A percentile compares a stretch with the other conserved stretches of the same genome.
Conservation (phyloP, 108 stramenopile species). For the Discostella stelligeroides region DNA sequence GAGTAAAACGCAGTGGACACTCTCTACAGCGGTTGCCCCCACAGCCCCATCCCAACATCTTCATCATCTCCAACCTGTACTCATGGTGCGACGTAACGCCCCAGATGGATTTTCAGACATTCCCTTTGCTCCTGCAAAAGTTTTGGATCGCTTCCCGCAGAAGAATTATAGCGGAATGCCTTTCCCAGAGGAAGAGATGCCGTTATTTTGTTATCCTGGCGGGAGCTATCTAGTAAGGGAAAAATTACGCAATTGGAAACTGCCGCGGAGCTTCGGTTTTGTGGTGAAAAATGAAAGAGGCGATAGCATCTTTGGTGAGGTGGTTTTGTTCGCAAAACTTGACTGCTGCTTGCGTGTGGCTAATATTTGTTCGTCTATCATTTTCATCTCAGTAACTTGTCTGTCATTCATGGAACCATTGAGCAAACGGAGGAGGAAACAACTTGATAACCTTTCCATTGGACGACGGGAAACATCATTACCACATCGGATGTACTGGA, state of each 20-base stretch:
- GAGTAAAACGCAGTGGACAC: conserved; percentile 32
- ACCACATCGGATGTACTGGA: conserved; percentile 66
- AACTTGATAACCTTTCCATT: conserved; percentile 62
- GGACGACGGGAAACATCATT: conserved; percentile 60
- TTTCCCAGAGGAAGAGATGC: conserved; percentile 86
- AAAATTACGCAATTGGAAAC: conserved; percentile 62
- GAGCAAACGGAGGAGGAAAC: conserved; percentile 54
- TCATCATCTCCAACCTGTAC: conserved; percentile 28
- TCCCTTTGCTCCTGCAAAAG: conserved; percentile 64
- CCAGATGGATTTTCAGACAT: conserved; percentile 82
- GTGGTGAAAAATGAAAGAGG: conserved; percentile 91
- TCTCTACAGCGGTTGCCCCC: conserved; percentile 5
- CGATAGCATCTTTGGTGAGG: conserved; percentile 68
- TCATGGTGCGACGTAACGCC: conserved; percentile 60
- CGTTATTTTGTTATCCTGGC: conserved; percentile 90
- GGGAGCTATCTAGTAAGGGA: conserved; percentile 74
- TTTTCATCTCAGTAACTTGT: conserved; percentile 60
- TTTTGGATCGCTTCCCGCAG: conserved; percentile 81
- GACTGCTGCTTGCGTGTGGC: not conserved
- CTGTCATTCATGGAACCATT: conserved; percentile 87
- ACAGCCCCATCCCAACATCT: not conserved
- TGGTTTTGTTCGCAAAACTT: not conserved
- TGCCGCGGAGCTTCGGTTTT: conserved; percentile 83
- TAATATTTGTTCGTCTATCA: not conserved
- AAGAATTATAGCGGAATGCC: conserved; percentile 87